Evolutionary conservation across 2,329 filamentous ascomycete species (phyloP), one percentile per base, ranked within the genome.

Genomic region (Arachnomyces sp.): DNA sequence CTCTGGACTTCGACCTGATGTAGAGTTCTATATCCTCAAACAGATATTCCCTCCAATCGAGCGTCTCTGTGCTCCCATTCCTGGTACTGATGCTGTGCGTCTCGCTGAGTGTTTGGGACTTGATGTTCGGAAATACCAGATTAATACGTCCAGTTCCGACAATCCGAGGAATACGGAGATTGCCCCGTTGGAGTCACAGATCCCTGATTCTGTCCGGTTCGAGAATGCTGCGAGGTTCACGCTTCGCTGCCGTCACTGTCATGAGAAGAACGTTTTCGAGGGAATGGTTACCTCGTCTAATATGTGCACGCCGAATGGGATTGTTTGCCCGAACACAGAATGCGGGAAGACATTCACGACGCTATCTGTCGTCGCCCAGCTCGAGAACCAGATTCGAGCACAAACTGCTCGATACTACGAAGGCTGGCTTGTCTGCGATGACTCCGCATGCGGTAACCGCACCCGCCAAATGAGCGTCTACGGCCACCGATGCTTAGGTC

Each of bases 1-100:
- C 50, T 80, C 82, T 1, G 81, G 71, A 1, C 73, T 98, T 5
- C 75, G 82, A 43, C 86, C 89, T 2, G 92, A 98, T 56, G 77
- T 95, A n/a, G 92, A 98, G 58, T 96, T 89, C 77, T 98, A 98
- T 62, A 78, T 98, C 30, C 83, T 87, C 69, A 98, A 98, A 70
- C 92, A 98, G 64, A 95, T 98, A 43, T 87, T 98, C 65, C 92
- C 92, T 8, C 92, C 92, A 0, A 92, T 98, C 17, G 92, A 98
- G 67, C 86, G 92, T 73, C 80, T 98, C 15, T 98, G 92, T 60
- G 92, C 90, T 45, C 94, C 94, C 44, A 95, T 98, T 54, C 78
- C 79, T 11, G 92, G 92, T 43, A 98, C 92, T 2, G 93, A 94
- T 47, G 84, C 90, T 6, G 79, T 86, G 2, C 81, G 89, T 49